Percentiles rank a stretch among this genome's conserved stretches.
These are phyloP conservation scores for Coffea humblotiana DNA, from an alignment of 305 asterid genomes.

Conservation along the genomic window DNA sequence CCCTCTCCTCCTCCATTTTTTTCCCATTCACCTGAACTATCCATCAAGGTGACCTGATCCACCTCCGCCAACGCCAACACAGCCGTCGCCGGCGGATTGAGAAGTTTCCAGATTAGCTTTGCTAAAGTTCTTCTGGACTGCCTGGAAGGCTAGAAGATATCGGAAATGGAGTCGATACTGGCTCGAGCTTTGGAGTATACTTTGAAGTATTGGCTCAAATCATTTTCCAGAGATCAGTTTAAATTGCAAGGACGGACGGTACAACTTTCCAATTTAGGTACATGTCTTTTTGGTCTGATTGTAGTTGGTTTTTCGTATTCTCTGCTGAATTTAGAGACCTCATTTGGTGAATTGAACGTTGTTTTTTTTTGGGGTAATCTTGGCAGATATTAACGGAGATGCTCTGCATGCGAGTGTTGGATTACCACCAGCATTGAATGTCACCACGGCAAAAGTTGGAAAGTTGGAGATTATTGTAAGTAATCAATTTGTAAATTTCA, in stretches of 20 bases:
- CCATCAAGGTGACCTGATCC: slow-evolving; percentile 1
- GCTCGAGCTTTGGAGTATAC: slow-evolving; percentile 96
- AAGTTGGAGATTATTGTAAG: slow-evolving; percentile 93
- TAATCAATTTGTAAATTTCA: slow-evolving; percentile 16
- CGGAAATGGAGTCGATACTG: slow-evolving; percentile 72
- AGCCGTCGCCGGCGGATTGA: slow-evolving; percentile 17
- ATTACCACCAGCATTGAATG: slow-evolving; percentile 90
- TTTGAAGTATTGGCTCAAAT: slow-evolving; percentile 92
- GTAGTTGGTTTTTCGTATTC: slow-evolving; percentile 5
- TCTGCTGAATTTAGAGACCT: not conserved
- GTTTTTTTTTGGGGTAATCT: slow-evolving; percentile 9
- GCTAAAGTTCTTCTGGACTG: not conserved
- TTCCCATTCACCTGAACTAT: slow-evolving; percentile 15
- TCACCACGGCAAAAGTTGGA: slow-evolving; percentile 84
- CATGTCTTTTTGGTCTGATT: slow-evolving; percentile 11
- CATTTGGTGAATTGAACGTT: slow-evolving; percentile 22
- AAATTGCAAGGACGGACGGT: slow-evolving; percentile 89
- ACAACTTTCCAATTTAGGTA: slow-evolving; percentile 90
- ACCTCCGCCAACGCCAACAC: not conserved
- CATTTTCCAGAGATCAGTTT: slow-evolving; percentile 94
- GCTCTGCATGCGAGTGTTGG: slow-evolving; percentile 99
- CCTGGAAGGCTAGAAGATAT: slow-evolving; percentile 20
- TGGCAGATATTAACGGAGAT: slow-evolving; percentile 86
- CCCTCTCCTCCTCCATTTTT: not conserved
- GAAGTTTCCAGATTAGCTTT: slow-evolving; percentile 5